phyloP scores from a whole-genome alignment of 2,329 filamentous ascomycete species.

The Cladosporium sp. region DNA sequence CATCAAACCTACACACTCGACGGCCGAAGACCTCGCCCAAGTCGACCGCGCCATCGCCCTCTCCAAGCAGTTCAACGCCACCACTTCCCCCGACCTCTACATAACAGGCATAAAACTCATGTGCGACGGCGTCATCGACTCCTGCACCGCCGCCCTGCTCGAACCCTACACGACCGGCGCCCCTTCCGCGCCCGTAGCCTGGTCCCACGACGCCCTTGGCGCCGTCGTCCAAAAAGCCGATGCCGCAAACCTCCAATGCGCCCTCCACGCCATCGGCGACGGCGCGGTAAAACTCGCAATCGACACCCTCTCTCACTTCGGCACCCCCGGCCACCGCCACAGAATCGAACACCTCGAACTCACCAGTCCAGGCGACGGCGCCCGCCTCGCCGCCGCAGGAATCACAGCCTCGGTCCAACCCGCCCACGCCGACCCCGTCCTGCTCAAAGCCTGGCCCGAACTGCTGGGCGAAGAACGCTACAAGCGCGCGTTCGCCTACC shows the following conservation, averaged over 20 bases:
- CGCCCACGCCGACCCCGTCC: slow-evolving; percentile 77
- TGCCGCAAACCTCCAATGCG: slow-evolving; percentile 54
- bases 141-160: slow-evolving; percentile 58
- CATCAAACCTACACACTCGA: slow-evolving; percentile 44
- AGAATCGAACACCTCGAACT: slow-evolving; percentile 64
- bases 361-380: slow-evolving; percentile 51
- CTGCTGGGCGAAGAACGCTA: slow-evolving; percentile 54
- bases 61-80: slow-evolving; percentile 40
- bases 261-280: slow-evolving; percentile 64
- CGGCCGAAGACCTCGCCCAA: slow-evolving; percentile 45
- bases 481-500: slow-evolving; percentile 59
- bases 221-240: slow-evolving; percentile 54
- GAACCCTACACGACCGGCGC: slow-evolving; percentile 53
- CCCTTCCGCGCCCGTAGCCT: slow-evolving; percentile 48
- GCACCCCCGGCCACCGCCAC: slow-evolving; percentile 48
- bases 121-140: slow-evolving; percentile 61
- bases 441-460: slow-evolving; percentile 57
- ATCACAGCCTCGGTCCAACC: slow-evolving; percentile 89
- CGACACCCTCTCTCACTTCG: slow-evolving; percentile 47
- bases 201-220: slow-evolving; percentile 50
- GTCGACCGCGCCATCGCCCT: slow-evolving; percentile 51
- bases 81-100: slow-evolving; percentile 44
- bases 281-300: slow-evolving; percentile 55
- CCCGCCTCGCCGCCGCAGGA: slow-evolving; percentile 53
- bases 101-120: slow-evolving; percentile 63